Evolutionary conservation across 1,284 basidiomycete genomes (phyloP), one percentile per base, ranked within the genome.

Genomic region (Laetiporus sulphureus): DNA sequence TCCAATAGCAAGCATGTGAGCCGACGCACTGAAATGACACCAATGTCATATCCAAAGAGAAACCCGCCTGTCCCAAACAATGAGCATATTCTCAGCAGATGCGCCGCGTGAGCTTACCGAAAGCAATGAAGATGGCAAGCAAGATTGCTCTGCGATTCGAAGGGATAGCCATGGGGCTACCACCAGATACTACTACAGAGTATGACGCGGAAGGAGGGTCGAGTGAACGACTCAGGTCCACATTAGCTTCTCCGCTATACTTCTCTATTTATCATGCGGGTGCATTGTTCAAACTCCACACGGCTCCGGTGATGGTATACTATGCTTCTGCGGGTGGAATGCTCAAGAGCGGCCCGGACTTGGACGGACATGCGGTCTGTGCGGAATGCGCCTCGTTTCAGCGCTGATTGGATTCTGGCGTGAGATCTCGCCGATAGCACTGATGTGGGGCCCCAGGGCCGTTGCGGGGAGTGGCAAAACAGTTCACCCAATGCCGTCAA

Each of bases 41-140:
- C 79, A 60, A 83, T 82, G 50, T 84, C 80, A 59, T 83, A 82
- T 46, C 80, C 77, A 41, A 81, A 80, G 10, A 79, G 56, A 55
- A 79, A 79, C 8, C 75, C 73, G 73, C 47, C n/a, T 11, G 22
- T 24, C 5, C 5, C 41, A 15, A 19, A 4, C n/a, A 49, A 2
- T 20, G 27, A 23, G 16, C 10, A 16, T 16, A 16, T 21, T 24
- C 10, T 30, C 3, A 10, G 18, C 23, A 13, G 20, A 44, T 48
- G 13, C 41, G 4, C 27, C 8, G 50, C 58, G 49, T n/a, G n/a
- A n/a, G n/a, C n/a, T n/a, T 51, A 64, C 69, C 68, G 45, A 71
- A 68, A n/a, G 66, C 66, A 50, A 83, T 74, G 60, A 83, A 83
- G 35, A 76, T 64, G 32, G 79, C 79, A 37, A 83, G 65, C 22